Evolutionary conservation across 257 asterid species (phyloP).

Genomic region (Nicotiana obtusifolia): DNA sequence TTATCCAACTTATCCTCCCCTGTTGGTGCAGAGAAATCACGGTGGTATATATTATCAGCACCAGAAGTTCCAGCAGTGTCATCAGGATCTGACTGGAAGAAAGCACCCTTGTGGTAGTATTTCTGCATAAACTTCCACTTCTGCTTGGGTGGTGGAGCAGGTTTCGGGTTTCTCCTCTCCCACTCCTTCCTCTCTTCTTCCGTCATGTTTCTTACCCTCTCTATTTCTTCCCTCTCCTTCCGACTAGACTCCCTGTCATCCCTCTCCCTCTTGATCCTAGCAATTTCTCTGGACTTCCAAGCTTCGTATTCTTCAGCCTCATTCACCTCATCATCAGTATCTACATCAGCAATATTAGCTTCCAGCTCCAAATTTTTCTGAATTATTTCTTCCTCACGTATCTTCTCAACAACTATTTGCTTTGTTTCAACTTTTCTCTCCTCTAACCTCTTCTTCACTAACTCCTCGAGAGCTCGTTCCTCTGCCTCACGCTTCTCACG

Average conservation of each 20-base stretch:
- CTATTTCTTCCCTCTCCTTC: slow-evolving; percentile 95
- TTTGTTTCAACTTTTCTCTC: slow-evolving; percentile 82
- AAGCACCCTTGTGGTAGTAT: slow-evolving; percentile 93
- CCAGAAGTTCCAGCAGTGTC: slow-evolving; percentile 69
- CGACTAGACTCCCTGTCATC: slow-evolving; percentile 68
- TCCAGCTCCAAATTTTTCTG: slow-evolving; percentile 69
- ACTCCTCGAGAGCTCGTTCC: slow-evolving; percentile 76
- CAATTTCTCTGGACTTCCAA: slow-evolving; percentile 92
- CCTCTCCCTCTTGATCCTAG: slow-evolving; percentile 93
- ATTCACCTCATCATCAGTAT: slow-evolving; percentile 85
- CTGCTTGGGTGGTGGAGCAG: slow-evolving; percentile 37
- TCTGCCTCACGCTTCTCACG: slow-evolving; percentile 89
- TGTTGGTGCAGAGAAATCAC: slow-evolving; percentile 90
- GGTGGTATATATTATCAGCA: slow-evolving; percentile 38
- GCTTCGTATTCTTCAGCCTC: slow-evolving; percentile 95
- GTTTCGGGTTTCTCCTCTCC: slow-evolving; percentile 92
- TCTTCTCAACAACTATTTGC: slow-evolving; percentile 73
- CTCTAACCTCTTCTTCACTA: slow-evolving; percentile 57
- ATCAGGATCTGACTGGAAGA: slow-evolving; percentile 73
- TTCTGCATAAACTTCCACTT: slow-evolving; percentile 97
- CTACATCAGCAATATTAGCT: slow-evolving; percentile 75
- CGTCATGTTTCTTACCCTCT: slow-evolving; percentile 88
- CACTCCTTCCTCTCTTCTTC: slow-evolving; percentile 95
- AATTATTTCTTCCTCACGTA: slow-evolving; percentile 76
- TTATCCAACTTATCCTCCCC: slow-evolving; percentile 94